These are phyloP conservation scores for Peterozyma xylosa DNA, from an alignment of 805 yeast species.

Conservation along the genomic window DNA sequence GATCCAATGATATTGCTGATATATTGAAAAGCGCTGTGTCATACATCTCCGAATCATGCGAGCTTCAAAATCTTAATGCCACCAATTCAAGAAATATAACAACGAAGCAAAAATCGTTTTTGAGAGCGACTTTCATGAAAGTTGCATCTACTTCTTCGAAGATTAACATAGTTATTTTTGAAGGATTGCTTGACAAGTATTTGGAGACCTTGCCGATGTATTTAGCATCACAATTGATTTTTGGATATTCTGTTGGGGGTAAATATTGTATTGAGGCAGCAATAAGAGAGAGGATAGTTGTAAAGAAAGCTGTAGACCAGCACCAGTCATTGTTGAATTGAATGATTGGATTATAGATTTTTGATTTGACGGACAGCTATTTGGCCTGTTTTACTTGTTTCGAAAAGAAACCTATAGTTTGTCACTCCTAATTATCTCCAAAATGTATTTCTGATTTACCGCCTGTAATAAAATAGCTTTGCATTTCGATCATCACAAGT, in stretches of 20 bases:
- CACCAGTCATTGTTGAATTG: slow-evolving; percentile 4
- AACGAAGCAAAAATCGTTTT: slow-evolving; percentile 15
- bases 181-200: slow-evolving; percentile 9
- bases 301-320: slow-evolving; percentile 10
- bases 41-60: not conserved
- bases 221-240: slow-evolving; percentile 22
- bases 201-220: slow-evolving; percentile 14
- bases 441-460: no score
- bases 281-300: slow-evolving; percentile 16
- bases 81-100: slow-evolving; percentile 12
- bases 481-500: no score
- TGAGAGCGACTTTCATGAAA: slow-evolving; percentile 10
- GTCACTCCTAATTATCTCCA: no score
- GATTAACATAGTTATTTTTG: slow-evolving; percentile 15
- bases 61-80: not conserved
- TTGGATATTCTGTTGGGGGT: slow-evolving; percentile 21
- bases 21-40: slow-evolving; percentile 12
- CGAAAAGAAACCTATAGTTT: no score
- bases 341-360: not conserved
- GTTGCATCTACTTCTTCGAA: slow-evolving; percentile 14
- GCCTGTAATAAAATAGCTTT: no score
- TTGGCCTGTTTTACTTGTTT: no score
- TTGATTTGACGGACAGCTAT: no score
- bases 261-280: slow-evolving; percentile 17
- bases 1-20: slow-evolving; percentile 11